A percentile compares a stretch with the other conserved stretches of the same genome.
Conservation (phyloP, 2,329 filamentous ascomycete species). For the Cladosporium sp. region DNA sequence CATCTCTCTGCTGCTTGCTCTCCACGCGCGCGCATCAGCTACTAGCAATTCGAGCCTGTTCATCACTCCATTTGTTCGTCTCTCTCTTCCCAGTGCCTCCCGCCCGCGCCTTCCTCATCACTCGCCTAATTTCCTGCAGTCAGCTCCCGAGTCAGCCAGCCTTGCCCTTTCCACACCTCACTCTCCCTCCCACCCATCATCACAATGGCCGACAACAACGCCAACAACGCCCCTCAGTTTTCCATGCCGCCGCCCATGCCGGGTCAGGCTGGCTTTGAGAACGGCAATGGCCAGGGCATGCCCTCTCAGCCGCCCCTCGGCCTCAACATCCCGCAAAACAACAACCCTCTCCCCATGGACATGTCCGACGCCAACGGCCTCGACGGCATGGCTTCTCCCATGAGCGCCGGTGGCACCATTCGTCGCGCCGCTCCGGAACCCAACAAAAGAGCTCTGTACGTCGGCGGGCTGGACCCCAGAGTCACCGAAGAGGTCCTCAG, state of each 20-base stretch:
- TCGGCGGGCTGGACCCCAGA: slow-evolving; percentile 88
- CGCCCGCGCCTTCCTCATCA: background rate
- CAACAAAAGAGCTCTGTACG: slow-evolving; percentile 95
- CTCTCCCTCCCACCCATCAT: background rate
- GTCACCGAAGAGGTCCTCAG: slow-evolving; percentile 94
- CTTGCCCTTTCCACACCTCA: slow-evolving; percentile 6
- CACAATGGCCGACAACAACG: slow-evolving; percentile 12
- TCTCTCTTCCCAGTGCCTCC: background rate
- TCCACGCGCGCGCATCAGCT: too few species aligned
- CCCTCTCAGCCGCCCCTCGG: slow-evolving; percentile 67
- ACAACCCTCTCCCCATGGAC: slow-evolving; percentile 86
- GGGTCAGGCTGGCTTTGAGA: slow-evolving; percentile 59
- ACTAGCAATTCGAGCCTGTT: too few species aligned
- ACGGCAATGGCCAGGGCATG: slow-evolving; percentile 71
- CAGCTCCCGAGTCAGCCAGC: slow-evolving; percentile 3
- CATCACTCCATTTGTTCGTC: too few species aligned
- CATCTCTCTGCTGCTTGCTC: too few species aligned
- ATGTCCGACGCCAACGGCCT: slow-evolving; percentile 56
- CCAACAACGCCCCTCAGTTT: background rate
- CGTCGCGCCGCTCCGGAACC: slow-evolving; percentile 93
- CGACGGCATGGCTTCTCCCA: slow-evolving; percentile 79
- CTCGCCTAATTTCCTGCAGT: slow-evolving; percentile 10
- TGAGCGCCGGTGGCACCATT: slow-evolving; percentile 72
- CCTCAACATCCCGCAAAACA: slow-evolving; percentile 88
- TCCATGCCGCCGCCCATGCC: slow-evolving; percentile 10